phyloP scores from a whole-genome alignment of 306 rosid species.

The Abrus precatorius region DNA sequence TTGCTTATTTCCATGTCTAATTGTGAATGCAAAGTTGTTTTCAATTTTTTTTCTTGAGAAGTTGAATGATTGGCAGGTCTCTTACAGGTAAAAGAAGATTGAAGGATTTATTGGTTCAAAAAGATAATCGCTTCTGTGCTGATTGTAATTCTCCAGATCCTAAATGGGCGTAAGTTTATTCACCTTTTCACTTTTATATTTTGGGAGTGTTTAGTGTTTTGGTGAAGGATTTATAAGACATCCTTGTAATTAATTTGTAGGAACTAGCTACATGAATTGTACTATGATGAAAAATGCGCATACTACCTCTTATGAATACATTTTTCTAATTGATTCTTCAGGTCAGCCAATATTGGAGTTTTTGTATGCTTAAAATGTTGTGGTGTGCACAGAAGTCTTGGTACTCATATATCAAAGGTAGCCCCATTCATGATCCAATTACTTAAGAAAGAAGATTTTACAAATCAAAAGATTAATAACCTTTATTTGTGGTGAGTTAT shows the following conservation, averaged over 20 bases:
- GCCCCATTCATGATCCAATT: conserved; percentile 11
- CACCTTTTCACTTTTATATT: background rate
- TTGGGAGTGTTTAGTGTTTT: background rate
- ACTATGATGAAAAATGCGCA: background rate
- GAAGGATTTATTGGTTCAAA: conserved; percentile 77
- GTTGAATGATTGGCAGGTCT: conserved; percentile 48
- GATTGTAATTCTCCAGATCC: conserved; percentile 94
- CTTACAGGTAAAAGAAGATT: conserved; percentile 81
- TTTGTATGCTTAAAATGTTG: conserved; percentile 94
- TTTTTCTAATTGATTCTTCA: conserved; percentile 54
- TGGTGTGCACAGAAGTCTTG: conserved; percentile 92
- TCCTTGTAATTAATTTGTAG: conserved; percentile 29
- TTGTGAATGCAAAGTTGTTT: conserved; percentile 29
- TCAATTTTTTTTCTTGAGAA: conserved; percentile 43
- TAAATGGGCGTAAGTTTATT: conserved; percentile 93
- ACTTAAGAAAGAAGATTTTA: conserved; percentile 12
- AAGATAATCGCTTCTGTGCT: conserved; percentile 85
- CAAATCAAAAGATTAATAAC: conserved; percentile 3
- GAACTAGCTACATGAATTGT: conserved; percentile 37
- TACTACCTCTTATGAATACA: conserved; percentile 24
- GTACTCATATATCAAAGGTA: conserved; percentile 93
- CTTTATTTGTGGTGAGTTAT: conserved; percentile 12
- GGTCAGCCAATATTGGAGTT: conserved; percentile 97
- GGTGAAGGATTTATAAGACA: conserved; percentile 31
- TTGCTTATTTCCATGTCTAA: conserved; percentile 25